These are phyloP conservation scores for Penicillium nucicola DNA, from an alignment of 495 filamentous ascomycete species.

Conservation along the genomic window DNA sequence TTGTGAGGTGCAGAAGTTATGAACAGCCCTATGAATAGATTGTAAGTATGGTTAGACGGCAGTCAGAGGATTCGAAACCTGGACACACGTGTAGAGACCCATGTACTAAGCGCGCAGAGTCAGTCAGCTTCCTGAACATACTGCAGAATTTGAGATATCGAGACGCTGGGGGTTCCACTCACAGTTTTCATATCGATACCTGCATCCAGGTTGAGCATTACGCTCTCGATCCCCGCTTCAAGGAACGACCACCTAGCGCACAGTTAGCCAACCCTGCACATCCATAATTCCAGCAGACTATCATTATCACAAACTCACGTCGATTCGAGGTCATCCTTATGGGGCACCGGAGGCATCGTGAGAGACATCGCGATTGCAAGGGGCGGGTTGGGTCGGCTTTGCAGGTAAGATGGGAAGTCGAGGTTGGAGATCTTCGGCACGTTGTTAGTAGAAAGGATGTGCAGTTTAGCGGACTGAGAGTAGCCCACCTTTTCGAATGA, in stretches of 20 bases:
- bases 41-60: conserved; percentile 17
- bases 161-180: conserved; percentile 29
- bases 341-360: conserved; percentile 50
- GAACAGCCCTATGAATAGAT: conserved; percentile 67
- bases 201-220: conserved; percentile 87
- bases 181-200: conserved; percentile 91
- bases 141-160: background rate
- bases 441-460: background rate
- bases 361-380: conserved; percentile 33
- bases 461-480: background rate
- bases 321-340: conserved; percentile 77
- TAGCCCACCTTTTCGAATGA: background rate
- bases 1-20: conserved; percentile 99
- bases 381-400: conserved; percentile 2
- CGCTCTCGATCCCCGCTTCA: conserved; percentile 79
- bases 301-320: conserved; percentile 57
- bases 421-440: background rate
- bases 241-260: conserved; percentile 77
- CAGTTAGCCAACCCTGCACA: conserved; percentile 9
- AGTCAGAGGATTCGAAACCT: conserved; percentile 10
- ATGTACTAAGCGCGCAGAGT: conserved; percentile 65
- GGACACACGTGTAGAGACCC: conserved; percentile 87
- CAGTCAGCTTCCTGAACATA: conserved; percentile 5
- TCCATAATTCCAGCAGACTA: background rate
- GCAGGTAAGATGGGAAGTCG: background rate